Evolutionary conservation across 345 rosid species (phyloP).

Genomic region (Heritiera fomes): DNA sequence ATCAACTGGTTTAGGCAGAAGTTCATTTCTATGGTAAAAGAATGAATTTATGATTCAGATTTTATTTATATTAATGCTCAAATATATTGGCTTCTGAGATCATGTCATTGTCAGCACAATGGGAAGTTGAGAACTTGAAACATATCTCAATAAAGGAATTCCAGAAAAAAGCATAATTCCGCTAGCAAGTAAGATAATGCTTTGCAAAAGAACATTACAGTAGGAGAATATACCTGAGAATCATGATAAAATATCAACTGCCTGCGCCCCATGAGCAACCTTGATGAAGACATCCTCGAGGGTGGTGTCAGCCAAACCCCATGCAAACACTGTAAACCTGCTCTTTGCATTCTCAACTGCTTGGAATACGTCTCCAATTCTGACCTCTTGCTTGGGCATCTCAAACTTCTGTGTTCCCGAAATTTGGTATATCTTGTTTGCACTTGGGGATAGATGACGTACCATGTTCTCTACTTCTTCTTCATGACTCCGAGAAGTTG

Average conservation of each 20-base stretch:
- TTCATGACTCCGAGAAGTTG: conserved; percentile 63
- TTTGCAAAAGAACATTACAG: no score
- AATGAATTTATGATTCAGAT: no score
- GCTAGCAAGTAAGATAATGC: no score
- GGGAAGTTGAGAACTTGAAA: no score
- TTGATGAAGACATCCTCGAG: conserved; percentile 97
- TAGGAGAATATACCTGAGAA: not conserved
- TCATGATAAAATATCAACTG: conserved; percentile 54
- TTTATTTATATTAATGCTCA: no score
- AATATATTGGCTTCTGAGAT: no score
- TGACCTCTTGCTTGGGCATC: conserved; percentile 77
- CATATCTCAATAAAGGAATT: no score
- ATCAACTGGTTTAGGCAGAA: no score
- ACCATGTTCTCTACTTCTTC: conserved; percentile 67
- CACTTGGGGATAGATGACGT: conserved; percentile 58
- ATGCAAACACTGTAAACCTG: conserved; percentile 73
- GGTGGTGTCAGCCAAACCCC: conserved; percentile 95
- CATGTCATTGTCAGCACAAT: no score
- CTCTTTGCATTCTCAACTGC: conserved; percentile 84
- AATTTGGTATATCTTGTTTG: conserved; percentile 72
- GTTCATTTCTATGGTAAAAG: no score
- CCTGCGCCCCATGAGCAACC: conserved; percentile 64
- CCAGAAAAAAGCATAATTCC: no score
- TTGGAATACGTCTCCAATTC: conserved; percentile 67
- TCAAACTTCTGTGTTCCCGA: conserved; percentile 97